Conservation (phyloP, 306 rosid species). For the Cucumis melo region DNA sequence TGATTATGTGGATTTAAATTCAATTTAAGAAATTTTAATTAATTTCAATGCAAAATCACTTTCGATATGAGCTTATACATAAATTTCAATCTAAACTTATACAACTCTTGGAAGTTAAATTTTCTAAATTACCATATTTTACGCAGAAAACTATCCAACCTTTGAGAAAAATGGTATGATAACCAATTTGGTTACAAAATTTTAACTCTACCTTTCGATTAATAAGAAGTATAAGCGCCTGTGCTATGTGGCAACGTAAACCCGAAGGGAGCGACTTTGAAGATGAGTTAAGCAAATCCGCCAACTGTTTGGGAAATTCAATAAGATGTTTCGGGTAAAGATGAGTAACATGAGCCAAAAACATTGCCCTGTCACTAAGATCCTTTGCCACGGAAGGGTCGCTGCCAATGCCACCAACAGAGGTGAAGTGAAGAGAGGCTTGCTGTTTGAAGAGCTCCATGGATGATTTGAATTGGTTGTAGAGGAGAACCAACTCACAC, state of each 20-base stretch:
- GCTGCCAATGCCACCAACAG: slow-evolving; percentile 47
- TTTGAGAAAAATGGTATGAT: neutral
- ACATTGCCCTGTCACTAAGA: slow-evolving; percentile 55
- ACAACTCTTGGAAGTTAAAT: neutral
- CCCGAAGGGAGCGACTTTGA: slow-evolving; percentile 41
- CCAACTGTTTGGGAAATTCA: slow-evolving; percentile 45
- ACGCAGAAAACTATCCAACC: neutral
- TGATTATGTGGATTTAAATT: neutral
- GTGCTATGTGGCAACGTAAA: slow-evolving; percentile 35
- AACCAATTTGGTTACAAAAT: neutral
- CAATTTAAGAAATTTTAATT: neutral
- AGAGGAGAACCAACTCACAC: slow-evolving; percentile 45
- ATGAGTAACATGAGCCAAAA: slow-evolving; percentile 61
- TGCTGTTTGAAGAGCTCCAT: slow-evolving; percentile 61
- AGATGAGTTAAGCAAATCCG: slow-evolving; percentile 42
- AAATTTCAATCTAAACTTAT: neutral
- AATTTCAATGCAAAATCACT: neutral
- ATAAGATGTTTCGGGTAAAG: slow-evolving; percentile 44
- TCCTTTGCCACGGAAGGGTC: slow-evolving; percentile 64
- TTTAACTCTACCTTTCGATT: slow-evolving; percentile 34
- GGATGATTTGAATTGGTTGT: slow-evolving; percentile 55
- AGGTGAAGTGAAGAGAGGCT: slow-evolving; percentile 47
- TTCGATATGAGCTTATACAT: neutral
- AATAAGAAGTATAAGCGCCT: slow-evolving; percentile 53
- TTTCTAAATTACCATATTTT: neutral